A percentile compares a stretch with the other conserved stretches of the same genome.
Evolutionary conservation across 352 stramenopile species (phyloP).

Genomic region (Globisporangium splendens): DNA sequence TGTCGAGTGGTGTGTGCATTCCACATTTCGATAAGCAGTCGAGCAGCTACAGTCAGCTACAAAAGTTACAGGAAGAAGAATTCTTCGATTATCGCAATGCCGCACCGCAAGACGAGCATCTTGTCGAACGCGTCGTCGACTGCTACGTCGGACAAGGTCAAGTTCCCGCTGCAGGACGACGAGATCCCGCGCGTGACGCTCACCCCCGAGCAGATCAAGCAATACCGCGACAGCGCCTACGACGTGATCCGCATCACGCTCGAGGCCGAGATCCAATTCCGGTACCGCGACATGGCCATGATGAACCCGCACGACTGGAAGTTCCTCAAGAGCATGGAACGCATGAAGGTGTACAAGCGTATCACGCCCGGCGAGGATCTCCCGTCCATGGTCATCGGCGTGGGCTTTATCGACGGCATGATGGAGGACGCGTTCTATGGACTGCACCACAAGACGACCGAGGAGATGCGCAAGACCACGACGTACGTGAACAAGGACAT

Average conservation of each 20-base stretch:
- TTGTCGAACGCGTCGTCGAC: background rate
- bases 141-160: constrained; percentile 6
- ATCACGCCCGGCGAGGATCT: constrained; percentile 15
- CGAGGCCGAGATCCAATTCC: constrained; percentile 41
- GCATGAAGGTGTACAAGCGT: constrained; percentile 35
- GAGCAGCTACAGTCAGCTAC: too few species aligned
- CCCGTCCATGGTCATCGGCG: constrained; percentile 38
- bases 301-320: constrained; percentile 26
- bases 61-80: too few species aligned
- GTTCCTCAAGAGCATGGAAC: constrained; percentile 31
- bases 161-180: constrained; percentile 19
- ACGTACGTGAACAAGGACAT: constrained; percentile 31
- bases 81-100: constrained; percentile 14
- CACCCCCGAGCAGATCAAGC: constrained; percentile 23
- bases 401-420: constrained; percentile 35
- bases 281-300: constrained; percentile 14
- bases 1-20: too few species aligned
- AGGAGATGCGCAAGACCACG: constrained; percentile 43
- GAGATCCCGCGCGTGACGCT: constrained; percentile 25
- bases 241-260: constrained; percentile 17
- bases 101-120: constrained; percentile 6
- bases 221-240: constrained; percentile 17
- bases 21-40: too few species aligned
- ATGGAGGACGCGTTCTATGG: constrained; percentile 52
- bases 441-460: constrained; percentile 40